A percentile compares a stretch with the other conserved stretches of the same genome.
These are phyloP conservation scores for Colletotrichum australisinense DNA, from an alignment of 2,329 filamentous ascomycete species.

Conservation along the genomic window DNA sequence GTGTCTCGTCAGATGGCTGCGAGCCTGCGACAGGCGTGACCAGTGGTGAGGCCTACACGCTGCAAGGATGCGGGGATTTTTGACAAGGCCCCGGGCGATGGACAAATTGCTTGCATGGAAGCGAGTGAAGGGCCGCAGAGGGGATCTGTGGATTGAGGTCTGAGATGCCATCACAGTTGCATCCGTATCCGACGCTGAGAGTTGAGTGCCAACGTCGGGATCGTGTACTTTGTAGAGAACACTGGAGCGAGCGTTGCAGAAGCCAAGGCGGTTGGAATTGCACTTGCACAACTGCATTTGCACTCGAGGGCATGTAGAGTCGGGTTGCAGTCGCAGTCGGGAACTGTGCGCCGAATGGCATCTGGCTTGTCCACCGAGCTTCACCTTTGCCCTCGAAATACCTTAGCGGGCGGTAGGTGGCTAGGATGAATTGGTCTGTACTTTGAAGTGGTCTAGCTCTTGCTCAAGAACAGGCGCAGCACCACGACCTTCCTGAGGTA, in stretches of 20 bases:
- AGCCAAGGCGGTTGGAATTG: constrained; percentile 13
- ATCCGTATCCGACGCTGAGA: not conserved
- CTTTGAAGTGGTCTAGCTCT: not conserved
- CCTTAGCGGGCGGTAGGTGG: constrained; percentile 18
- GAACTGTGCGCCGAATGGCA: not conserved
- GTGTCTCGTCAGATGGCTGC: constrained; percentile 23
- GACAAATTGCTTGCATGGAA: constrained; percentile 34
- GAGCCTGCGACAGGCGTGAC: constrained; percentile 14
- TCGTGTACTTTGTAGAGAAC: not conserved
- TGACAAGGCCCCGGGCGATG: not conserved
- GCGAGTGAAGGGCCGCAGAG: constrained; percentile 12
- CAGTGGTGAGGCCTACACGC: not conserved
- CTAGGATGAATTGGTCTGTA: not conserved
- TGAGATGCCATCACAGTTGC: not conserved
- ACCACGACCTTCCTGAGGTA: not conserved
- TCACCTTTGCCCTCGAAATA: not conserved
- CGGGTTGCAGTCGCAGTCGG: not conserved
- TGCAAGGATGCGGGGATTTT: constrained; percentile 5
- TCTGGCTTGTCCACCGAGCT: not conserved
- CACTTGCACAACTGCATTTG: constrained; percentile 16
- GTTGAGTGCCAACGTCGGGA: not conserved
- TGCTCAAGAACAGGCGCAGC: not conserved
- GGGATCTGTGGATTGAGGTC: not conserved
- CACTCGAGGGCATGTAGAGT: not conserved
- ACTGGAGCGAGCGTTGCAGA: not conserved